These are phyloP conservation scores for Globisporangium uncinulatum DNA, from an alignment of 352 stramenopile species.

Conservation along the genomic window DNA sequence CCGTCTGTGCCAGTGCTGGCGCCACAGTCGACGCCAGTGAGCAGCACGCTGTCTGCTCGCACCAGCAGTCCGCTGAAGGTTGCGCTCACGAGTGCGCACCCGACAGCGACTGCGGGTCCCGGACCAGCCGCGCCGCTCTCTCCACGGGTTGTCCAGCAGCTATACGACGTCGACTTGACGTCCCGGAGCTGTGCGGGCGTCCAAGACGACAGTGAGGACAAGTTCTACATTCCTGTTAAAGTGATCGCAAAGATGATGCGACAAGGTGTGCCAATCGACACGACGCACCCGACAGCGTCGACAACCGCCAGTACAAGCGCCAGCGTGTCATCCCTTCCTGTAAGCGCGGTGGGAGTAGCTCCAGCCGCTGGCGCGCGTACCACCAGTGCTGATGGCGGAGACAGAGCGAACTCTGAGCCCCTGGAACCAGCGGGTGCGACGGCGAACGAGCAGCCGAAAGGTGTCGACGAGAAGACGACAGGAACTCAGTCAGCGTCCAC, in stretches of 20 bases:
- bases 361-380: too few relatives aligned
- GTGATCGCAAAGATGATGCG: slow-evolving; percentile 76
- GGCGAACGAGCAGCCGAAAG: background rate
- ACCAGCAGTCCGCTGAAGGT: background rate
- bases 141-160: slow-evolving; percentile 47
- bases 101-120: background rate
- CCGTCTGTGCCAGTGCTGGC: too few relatives aligned
- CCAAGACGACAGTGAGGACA: slow-evolving; percentile 52
- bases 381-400: too few relatives aligned
- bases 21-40: too few relatives aligned
- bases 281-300: background rate
- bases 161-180: slow-evolving; percentile 63
- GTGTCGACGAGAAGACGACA: background rate
- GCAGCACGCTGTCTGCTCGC: too few relatives aligned
- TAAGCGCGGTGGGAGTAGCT: too few relatives aligned
- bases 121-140: slow-evolving; percentile 30
- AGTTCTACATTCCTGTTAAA: slow-evolving; percentile 71
- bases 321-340: too few relatives aligned
- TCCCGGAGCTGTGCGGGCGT: slow-evolving; percentile 31
- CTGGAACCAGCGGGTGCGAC: too few relatives aligned
- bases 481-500: background rate
- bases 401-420: too few relatives aligned
- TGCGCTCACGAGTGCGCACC: background rate
- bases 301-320: too few relatives aligned
- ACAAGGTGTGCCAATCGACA: slow-evolving; percentile 25